Conservation (phyloP, 495 filamentous ascomycete species). For the Hypoxylon fuscum region DNA sequence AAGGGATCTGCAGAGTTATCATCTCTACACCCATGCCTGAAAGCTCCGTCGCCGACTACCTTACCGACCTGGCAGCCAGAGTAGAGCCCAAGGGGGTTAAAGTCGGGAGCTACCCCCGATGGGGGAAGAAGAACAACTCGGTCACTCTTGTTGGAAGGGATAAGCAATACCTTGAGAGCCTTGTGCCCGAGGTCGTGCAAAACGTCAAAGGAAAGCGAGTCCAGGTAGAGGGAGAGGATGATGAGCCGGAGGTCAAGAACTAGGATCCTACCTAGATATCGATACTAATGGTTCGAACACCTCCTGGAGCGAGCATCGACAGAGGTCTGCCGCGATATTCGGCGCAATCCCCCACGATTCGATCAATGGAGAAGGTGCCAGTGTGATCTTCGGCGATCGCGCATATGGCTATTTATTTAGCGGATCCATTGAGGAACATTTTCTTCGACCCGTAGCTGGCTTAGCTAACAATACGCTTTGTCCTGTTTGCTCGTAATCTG, state of each 20-base stretch:
- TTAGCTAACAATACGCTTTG: background rate
- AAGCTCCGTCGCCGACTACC: constrained; percentile 80
- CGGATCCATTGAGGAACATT: too few species aligned
- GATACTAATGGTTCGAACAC: background rate
- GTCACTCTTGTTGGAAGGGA: constrained; percentile 87
- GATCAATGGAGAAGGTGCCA: constrained; percentile 30
- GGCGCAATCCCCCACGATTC: constrained; percentile 1
- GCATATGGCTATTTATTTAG: constrained; percentile 7
- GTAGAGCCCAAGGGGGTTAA: constrained; percentile 81
- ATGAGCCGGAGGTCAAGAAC: constrained; percentile 33
- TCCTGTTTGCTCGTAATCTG: background rate
- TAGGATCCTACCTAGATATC: background rate
- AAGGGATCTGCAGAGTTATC: constrained; percentile 77
- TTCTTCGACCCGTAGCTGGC: background rate
- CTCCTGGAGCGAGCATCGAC: background rate
- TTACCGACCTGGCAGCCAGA: constrained; percentile 78
- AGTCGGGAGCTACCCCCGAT: constrained; percentile 95
- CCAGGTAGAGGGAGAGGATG: constrained; percentile 57
- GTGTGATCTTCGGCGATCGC: constrained; percentile 20
- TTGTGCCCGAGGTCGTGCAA: constrained; percentile 59
- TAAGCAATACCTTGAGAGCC: constrained; percentile 57
- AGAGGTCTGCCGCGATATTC: constrained; percentile 2
- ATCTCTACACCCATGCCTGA: constrained; percentile 89
- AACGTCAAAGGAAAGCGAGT: constrained; percentile 58
- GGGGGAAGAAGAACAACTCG: constrained; percentile 87